These are phyloP conservation scores for Cyclospora cayetanensis DNA, from an alignment of 169 alveolate genomes.

Conservation along the genomic window DNA sequence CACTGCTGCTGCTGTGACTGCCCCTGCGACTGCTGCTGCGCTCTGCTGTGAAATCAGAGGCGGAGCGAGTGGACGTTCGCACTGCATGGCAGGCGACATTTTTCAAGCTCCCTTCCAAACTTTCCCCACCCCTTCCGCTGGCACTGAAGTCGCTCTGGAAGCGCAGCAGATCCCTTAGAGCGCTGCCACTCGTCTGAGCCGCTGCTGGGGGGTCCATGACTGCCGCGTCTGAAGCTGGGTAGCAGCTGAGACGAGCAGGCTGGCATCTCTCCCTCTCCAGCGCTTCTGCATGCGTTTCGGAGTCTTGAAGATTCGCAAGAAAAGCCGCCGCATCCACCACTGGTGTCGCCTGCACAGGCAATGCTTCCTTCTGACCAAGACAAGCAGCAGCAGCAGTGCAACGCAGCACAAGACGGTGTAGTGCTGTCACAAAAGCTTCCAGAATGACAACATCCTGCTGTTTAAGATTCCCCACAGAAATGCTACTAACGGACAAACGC, in stretches of 20 bases:
- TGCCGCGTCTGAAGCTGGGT: too few species aligned
- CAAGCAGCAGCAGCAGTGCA: constrained; percentile 54
- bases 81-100: too few species aligned
- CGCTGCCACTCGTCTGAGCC: background rate
- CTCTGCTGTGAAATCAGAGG: background rate
- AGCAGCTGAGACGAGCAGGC: too few species aligned
- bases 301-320: too few species aligned
- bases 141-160: too few species aligned
- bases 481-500: constrained; percentile 37
- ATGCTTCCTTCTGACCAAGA: background rate
- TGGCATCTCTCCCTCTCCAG: too few species aligned
- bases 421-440: constrained; percentile 12
- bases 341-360: background rate
- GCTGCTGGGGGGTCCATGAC: too few species aligned
- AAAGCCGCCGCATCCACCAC: too few species aligned
- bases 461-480: background rate
- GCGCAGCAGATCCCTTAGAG: background rate
- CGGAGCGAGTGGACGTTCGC: too few species aligned
- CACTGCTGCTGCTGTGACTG: background rate
- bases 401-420: constrained; percentile 54
- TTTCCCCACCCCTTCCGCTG: too few species aligned
- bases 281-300: too few species aligned
- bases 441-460: constrained; percentile 12
- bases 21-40: background rate
- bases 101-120: too few species aligned